Conservation (phyloP, 805 yeast species). For the Komagataella pastoris region DNA sequence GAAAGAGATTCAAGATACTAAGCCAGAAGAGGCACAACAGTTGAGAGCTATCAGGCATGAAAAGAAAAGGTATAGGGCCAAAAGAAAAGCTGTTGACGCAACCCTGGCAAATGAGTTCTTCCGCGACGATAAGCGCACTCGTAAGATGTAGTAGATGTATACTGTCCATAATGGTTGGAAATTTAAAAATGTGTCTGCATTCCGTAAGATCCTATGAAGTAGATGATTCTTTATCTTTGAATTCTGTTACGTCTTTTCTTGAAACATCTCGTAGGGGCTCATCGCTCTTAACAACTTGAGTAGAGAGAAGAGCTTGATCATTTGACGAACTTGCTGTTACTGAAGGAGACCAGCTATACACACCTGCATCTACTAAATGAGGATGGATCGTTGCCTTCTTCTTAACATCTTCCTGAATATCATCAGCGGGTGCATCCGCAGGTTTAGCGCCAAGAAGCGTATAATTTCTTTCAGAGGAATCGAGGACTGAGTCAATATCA, state of each 20-base stretch:
- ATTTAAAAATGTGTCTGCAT: not conserved
- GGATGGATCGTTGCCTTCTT: not conserved
- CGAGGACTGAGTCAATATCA: not conserved
- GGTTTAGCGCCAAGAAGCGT: not conserved
- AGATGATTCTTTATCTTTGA: not conserved
- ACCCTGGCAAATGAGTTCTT: conserved; percentile 51
- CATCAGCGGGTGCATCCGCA: not conserved
- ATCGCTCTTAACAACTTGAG: not conserved
- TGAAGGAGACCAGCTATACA: not conserved
- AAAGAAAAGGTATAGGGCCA: conserved; percentile 49
- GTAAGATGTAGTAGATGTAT: not conserved
- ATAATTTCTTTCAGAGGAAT: not conserved
- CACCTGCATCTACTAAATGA: not conserved
- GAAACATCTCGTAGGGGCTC: not conserved
- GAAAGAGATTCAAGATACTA: not conserved
- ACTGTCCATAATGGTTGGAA: not conserved
- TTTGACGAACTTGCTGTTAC: not conserved
- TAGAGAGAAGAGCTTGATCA: not conserved
- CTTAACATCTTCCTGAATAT: not conserved
- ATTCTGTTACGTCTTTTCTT: not conserved
- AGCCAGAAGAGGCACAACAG: conserved; percentile 31
- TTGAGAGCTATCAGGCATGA: not conserved
- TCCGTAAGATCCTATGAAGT: not conserved
- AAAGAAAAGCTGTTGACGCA: conserved; percentile 30
- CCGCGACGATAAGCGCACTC: conserved; percentile 37